These are phyloP conservation scores for Apiotrichum mycotoxinovorans DNA, from an alignment of 1,284 basidiomycete species.

Conservation along the genomic window DNA sequence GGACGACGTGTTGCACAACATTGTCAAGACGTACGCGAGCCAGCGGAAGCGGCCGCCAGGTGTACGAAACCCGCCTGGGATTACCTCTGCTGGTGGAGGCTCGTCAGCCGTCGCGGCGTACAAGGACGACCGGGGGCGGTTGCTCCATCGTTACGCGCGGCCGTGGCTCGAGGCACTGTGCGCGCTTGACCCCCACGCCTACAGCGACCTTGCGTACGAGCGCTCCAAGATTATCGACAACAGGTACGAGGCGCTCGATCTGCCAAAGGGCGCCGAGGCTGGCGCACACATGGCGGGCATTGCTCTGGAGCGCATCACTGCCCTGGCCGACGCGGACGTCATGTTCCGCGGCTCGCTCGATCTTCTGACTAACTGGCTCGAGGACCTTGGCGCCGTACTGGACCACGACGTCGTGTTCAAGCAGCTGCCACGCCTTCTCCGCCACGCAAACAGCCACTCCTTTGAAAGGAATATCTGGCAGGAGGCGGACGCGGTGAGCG, in stretches of 20 bases:
- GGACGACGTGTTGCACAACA: conserved; percentile 33
- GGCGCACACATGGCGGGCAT: conserved; percentile 24
- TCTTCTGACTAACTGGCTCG: conserved; percentile 64
- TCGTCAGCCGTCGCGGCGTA: conserved; percentile 51
- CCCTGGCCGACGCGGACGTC: conserved; percentile 45
- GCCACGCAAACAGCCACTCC: conserved; percentile 30
- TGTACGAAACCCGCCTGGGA: conserved; percentile 54
- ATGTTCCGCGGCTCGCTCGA: conserved; percentile 62
- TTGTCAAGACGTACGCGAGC: conserved; percentile 38
- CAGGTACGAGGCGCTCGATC: conserved; percentile 7
- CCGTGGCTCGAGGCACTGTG: conserved; percentile 66
- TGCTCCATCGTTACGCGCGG: conserved; percentile 58
- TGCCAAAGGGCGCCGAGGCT: conserved; percentile 17
- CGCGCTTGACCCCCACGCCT: conserved; percentile 57
- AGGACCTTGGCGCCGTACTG: conserved; percentile 40
- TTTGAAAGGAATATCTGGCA: conserved; percentile 59
- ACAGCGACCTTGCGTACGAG: conserved; percentile 40
- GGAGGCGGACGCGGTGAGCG: conserved; percentile 55
- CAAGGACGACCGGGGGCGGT: conserved; percentile 61
- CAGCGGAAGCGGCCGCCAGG: conserved; percentile 57
- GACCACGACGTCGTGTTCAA: conserved; percentile 33
- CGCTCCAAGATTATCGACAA: conserved; percentile 25
- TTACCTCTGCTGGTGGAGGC: conserved; percentile 54
- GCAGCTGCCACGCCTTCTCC: conserved; percentile 60
- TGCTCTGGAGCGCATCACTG: conserved; percentile 31